Conservation (phyloP, 805 yeast species). For the Ogataea trehalophila region DNA sequence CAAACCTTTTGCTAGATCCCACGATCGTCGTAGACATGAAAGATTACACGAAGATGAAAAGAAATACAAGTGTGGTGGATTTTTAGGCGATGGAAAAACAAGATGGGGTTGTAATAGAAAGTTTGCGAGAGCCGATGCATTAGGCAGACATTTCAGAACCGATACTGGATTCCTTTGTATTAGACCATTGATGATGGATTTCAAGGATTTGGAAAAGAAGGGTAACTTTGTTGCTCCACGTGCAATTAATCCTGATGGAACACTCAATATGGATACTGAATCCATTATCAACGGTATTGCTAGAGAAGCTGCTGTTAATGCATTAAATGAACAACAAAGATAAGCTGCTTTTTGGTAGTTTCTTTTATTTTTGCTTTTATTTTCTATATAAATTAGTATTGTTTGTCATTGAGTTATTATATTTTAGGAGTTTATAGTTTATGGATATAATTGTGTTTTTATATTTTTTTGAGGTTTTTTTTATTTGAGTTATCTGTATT, state of each 20-base stretch:
- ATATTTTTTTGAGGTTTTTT: too few species aligned
- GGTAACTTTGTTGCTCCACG: not conserved
- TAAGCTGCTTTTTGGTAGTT: not conserved
- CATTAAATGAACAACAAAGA: slow-evolving; percentile 2
- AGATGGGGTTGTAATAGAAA: slow-evolving; percentile 73
- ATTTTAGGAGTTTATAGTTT: too few species aligned
- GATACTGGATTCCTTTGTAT: slow-evolving; percentile 72
- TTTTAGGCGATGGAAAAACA: slow-evolving; percentile 49
- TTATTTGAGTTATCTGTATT: too few species aligned
- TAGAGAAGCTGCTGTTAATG: slow-evolving; percentile 19
- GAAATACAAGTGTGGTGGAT: slow-evolving; percentile 64
- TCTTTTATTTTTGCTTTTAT: not conserved
- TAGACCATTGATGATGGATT: slow-evolving; percentile 59
- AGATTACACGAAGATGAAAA: slow-evolving; percentile 68
- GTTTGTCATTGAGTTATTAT: too few species aligned
- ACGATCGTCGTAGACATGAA: slow-evolving; percentile 74
- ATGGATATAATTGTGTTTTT: too few species aligned
- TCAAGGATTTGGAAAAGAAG: slow-evolving; percentile 15
- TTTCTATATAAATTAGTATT: too few species aligned
- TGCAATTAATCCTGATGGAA: not conserved
- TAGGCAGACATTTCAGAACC: slow-evolving; percentile 70
- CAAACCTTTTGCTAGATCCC: slow-evolving; percentile 70
- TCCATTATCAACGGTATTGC: slow-evolving; percentile 16
- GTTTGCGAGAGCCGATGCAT: slow-evolving; percentile 75
- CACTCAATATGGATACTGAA: slow-evolving; percentile 10